A percentile compares a stretch with the other conserved stretches of the same genome.
Evolutionary conservation across 2,329 filamentous ascomycete species (phyloP).

Genomic region (Blastomyces emzantsi): DNA sequence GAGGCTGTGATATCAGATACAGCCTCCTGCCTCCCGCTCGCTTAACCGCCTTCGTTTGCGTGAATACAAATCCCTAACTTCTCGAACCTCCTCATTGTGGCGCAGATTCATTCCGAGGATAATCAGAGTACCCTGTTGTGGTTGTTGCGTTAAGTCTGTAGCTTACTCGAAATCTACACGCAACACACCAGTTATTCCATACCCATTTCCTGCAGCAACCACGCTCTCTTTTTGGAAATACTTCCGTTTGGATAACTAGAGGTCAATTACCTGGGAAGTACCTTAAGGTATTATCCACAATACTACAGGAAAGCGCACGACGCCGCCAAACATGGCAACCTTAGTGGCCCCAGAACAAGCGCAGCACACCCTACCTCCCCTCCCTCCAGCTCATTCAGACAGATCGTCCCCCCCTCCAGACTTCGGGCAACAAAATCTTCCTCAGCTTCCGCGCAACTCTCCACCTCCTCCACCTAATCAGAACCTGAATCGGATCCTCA

Average conservation of each 20-base stretch:
- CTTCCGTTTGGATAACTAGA: not conserved
- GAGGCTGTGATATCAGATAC: conserved; percentile 1
- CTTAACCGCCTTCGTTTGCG: not conserved
- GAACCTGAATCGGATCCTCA: conserved; percentile 17
- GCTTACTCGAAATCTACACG: not conserved
- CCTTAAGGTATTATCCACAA: not conserved
- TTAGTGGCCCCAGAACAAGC: not conserved
- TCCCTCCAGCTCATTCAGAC: conserved; percentile 38
- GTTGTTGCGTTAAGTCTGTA: not conserved
- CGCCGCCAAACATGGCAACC: not conserved
- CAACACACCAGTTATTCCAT: not conserved
- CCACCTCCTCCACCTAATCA: conserved; percentile 21
- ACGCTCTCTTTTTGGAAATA: not conserved
- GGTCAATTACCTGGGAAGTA: not conserved
- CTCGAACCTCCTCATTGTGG: not conserved
- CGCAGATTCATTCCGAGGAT: not conserved
- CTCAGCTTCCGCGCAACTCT: conserved; percentile 17
- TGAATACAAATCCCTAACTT: not conserved
- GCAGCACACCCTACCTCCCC: conserved; percentile 20
- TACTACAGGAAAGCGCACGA: not conserved
- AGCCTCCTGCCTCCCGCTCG: not conserved
- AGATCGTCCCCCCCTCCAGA: conserved; percentile 29
- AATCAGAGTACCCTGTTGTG: no score
- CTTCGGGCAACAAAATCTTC: conserved; percentile 13
- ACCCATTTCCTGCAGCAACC: not conserved